Conservation (phyloP, 164 flowering plant species). For the Macadamia tetraphylla region DNA sequence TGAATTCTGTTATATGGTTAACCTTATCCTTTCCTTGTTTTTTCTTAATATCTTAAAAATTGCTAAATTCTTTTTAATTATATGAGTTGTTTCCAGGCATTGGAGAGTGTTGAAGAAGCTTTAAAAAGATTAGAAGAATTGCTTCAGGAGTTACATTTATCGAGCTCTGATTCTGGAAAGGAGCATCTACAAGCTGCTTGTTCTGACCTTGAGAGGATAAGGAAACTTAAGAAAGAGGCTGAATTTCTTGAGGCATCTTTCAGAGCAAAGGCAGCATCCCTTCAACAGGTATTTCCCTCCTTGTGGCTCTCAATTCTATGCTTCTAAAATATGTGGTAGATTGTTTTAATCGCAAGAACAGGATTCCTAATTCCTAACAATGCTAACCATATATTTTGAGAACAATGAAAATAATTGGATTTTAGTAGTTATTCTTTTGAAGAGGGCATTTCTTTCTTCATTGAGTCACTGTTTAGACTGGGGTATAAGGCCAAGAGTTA, state of each 20-base stretch:
- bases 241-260: constrained; percentile 98
- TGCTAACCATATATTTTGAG: too few relatives aligned
- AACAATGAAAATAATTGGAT: too few relatives aligned
- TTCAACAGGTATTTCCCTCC: constrained; percentile 58
- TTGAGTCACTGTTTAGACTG: too few relatives aligned
- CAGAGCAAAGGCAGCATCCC: constrained; percentile 91
- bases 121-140: constrained; percentile 70
- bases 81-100: constrained; percentile 43
- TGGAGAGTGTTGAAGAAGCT: constrained; percentile 95
- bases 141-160: constrained; percentile 81
- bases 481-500: too few relatives aligned
- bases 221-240: constrained; percentile 95
- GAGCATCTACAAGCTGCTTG: constrained; percentile 95
- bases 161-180: constrained; percentile 72
- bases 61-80: constrained; percentile 2
- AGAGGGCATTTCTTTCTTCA: too few relatives aligned
- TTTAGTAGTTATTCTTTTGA: too few relatives aligned
- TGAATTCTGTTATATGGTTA: not conserved
- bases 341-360: not conserved
- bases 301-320: not conserved
- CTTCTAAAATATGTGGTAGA: not conserved
- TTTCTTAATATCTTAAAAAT: not conserved
- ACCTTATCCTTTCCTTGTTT: not conserved
- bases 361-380: not conserved
- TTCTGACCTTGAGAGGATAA: constrained; percentile 92